Evolutionary conservation across 306 rosid genomes (phyloP).

Genomic region (Prunus kanzakura): DNA sequence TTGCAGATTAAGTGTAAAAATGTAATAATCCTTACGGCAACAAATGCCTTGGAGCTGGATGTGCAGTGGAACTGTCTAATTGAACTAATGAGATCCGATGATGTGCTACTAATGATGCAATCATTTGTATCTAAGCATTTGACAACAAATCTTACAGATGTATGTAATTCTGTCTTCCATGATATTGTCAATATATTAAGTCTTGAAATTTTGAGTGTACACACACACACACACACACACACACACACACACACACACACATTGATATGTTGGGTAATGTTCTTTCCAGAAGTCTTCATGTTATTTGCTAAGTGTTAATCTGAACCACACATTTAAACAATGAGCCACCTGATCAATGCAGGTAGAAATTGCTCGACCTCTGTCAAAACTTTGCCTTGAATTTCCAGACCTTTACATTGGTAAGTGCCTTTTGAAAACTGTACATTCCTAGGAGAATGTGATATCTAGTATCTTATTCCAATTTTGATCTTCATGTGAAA

Average conservation of each 20-base stretch:
- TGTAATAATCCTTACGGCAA: constrained; percentile 62
- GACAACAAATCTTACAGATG: constrained; percentile 66
- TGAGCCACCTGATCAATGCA: constrained; percentile 33
- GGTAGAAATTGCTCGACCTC: constrained; percentile 79
- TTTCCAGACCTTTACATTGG: constrained; percentile 84
- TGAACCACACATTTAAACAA: not conserved
- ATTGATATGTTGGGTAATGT: not conserved
- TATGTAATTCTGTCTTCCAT: constrained; percentile 28
- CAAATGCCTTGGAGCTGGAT: constrained; percentile 67
- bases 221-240: not conserved
- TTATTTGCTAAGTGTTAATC: not conserved
- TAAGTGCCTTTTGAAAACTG: constrained; percentile 33
- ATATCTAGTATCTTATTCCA: constrained; percentile 15
- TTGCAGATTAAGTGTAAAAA: constrained; percentile 89
- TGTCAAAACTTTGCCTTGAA: constrained; percentile 76
- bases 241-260: not conserved
- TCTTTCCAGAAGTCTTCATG: not conserved
- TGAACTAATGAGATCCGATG: constrained; percentile 62
- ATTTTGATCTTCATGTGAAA: constrained; percentile 20
- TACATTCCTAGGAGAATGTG: constrained; percentile 8
- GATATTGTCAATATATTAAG: not conserved
- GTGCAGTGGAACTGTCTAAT: constrained; percentile 81
- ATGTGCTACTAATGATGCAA: constrained; percentile 49
- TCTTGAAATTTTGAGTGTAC: not conserved
- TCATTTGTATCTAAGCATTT: constrained; percentile 55